Conservation (phyloP, 2,329 filamentous ascomycete genomes). For the Dactylellina leptospora region DNA sequence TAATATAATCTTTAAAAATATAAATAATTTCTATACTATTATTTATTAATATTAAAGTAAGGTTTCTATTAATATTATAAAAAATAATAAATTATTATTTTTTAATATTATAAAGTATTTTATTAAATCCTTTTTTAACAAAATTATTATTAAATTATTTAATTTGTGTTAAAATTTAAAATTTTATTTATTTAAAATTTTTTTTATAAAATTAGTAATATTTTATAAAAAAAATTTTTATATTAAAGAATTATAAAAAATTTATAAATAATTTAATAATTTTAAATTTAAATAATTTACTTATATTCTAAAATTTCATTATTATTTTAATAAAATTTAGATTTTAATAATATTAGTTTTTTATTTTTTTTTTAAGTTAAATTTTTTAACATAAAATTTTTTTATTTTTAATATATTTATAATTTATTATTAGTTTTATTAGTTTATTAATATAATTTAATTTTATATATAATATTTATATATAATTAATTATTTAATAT, state of each 20-base stretch:
- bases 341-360: background rate
- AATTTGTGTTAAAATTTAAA: background rate
- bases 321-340: background rate
- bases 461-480: too few species aligned
- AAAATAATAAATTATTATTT: conserved; percentile 1
- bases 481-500: background rate
- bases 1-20: conserved; percentile 10
- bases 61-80: background rate
- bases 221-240: background rate
- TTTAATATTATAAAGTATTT: background rate
- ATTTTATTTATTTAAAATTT: background rate
- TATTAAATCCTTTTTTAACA: background rate
- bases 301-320: background rate
- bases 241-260: background rate
- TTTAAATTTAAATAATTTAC: background rate
- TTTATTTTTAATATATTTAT: too few species aligned
- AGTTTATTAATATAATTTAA: too few species aligned
- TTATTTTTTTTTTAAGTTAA: too few species aligned
- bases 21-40: background rate
- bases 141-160: background rate
- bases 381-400: too few species aligned
- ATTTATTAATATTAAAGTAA: background rate
- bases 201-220: background rate
- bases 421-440: too few species aligned
- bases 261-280: background rate